phyloP scores from a whole-genome alignment of 768 basidiomycete genomes.

The Collybia sp. region DNA sequence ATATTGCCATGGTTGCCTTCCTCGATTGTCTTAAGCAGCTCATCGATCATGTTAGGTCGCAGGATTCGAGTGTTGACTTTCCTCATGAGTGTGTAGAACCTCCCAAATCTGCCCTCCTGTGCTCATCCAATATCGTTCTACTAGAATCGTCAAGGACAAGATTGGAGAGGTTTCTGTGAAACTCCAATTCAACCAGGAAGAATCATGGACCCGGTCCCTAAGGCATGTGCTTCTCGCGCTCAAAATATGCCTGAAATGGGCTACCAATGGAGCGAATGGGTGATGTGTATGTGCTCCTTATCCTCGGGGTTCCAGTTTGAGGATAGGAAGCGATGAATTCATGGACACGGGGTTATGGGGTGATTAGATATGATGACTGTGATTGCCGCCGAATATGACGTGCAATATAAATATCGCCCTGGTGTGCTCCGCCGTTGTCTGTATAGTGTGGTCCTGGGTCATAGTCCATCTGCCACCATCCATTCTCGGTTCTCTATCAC shows the following conservation, averaged over 20 bases:
- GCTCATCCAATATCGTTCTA: too few relatives aligned
- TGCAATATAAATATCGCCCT: too few relatives aligned
- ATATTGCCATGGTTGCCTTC: conserved; percentile 94
- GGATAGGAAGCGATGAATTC: too few relatives aligned
- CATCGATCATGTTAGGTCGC: conserved; percentile 77
- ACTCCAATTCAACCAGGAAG: conserved; percentile 92
- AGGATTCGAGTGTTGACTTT: conserved; percentile 71
- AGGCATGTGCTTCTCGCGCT: conserved; percentile 87
- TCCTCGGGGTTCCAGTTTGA: not conserved
- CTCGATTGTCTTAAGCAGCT: conserved; percentile 92
- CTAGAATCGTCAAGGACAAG: conserved; percentile 86
- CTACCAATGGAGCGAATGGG: conserved; percentile 71
- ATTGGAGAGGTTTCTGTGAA: conserved; percentile 96
- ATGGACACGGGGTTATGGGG: too few relatives aligned
- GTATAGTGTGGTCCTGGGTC: too few relatives aligned
- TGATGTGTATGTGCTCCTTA: conserved; percentile 22
- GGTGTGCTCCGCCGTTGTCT: too few relatives aligned
- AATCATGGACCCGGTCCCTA: conserved; percentile 91
- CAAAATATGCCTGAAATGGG: conserved; percentile 86
- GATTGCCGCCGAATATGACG: too few relatives aligned
- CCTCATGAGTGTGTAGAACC: conserved; percentile 72
- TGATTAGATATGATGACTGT: too few relatives aligned
- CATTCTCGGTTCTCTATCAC: too few relatives aligned
- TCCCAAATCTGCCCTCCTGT: too few relatives aligned
- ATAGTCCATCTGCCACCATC: too few relatives aligned